These are phyloP conservation scores for Trametes sp. DNA, from an alignment of 1,284 basidiomycete genomes.

Conservation along the genomic window DNA sequence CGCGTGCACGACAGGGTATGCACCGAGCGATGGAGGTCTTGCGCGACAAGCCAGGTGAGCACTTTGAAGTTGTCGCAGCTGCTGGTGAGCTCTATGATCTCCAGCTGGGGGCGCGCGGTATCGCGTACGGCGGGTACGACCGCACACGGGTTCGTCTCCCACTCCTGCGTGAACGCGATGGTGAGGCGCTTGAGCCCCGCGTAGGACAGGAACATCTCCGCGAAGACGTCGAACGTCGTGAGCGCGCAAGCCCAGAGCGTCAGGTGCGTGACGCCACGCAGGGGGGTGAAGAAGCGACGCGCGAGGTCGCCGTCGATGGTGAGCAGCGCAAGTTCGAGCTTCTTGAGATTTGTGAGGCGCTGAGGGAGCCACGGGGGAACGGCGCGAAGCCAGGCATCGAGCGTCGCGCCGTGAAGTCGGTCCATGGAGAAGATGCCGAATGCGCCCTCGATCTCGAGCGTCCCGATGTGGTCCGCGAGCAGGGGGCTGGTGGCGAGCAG, in stretches of 20 bases:
- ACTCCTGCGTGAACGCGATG: slow-evolving; percentile 31
- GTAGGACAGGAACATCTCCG: slow-evolving; percentile 24
- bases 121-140: background rate
- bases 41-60: slow-evolving; percentile 24
- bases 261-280: slow-evolving; percentile 24
- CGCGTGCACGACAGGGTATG: slow-evolving; percentile 23
- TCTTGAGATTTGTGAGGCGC: slow-evolving; percentile 23
- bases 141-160: slow-evolving; percentile 20
- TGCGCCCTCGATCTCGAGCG: slow-evolving; percentile 31
- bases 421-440: slow-evolving; percentile 33
- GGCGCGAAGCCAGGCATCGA: slow-evolving; percentile 31
- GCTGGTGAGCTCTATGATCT: slow-evolving; percentile 27
- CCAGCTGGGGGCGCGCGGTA: slow-evolving; percentile 14
- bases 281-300: slow-evolving; percentile 21
- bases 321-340: slow-evolving; percentile 31
- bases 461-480: slow-evolving; percentile 19
- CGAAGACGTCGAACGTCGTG: slow-evolving; percentile 27
- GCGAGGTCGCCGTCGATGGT: slow-evolving; percentile 27
- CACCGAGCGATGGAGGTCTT: slow-evolving; percentile 22
- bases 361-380: slow-evolving; percentile 20
- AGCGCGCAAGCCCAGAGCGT: slow-evolving; percentile 29
- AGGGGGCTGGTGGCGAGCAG: slow-evolving; percentile 19
- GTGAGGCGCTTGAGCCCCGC: slow-evolving; percentile 20
- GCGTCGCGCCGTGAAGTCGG: slow-evolving; percentile 30
- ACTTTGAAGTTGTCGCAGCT: slow-evolving; percentile 30